Base-by-base conservation (phyloP, 257 asterid genomes). In the Fraxinus excelsior region DNA sequence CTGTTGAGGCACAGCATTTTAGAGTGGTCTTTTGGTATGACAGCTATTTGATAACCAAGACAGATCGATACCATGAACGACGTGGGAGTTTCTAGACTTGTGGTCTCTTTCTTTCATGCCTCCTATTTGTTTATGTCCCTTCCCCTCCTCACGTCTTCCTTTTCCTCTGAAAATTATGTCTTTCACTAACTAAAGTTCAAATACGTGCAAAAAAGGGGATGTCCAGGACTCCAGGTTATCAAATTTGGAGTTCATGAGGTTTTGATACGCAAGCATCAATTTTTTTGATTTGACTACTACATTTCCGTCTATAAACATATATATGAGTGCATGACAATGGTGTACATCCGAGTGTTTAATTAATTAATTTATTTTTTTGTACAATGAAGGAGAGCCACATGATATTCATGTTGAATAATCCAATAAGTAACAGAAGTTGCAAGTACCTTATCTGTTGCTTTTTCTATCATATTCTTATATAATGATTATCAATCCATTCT, bases 401-500 rank as follows among this genome's bases (percentile, higher is more conserved):
- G 25, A 53, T 53, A 7, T 19, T 19, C 26, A 53, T 53, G 9
- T 53, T 19, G 25, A 53, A 53, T 9, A 60, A 60, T 60, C 18
- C 68, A 53, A 53, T 31, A 62, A 4, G 5, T 62, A 40, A 31
- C 25, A 72, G 11, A 21, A 13, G 44, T 21, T 40, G 23, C 11
- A 4, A 70, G 23, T 38, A 23, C 32, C 67, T 60, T 51, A 18
- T 5, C 26, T 62, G 40, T 28, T 31, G 14, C 44, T 56, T 42
- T 62, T 75, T 70, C 53, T 38, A 49, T 73, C 80, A 69, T 67
- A 72, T 60, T 58, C 21, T 71, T 79, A 26, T 76, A 28, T 19
- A 3, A 8, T 77, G 73, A 74, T 10, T 75, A 72, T 77, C 76
- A 21, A 71, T 56, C 58, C 78, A 72, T 80, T 62, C 72, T 78